phyloP scores from a whole-genome alignment of 2,329 filamentous ascomycete species.

The Pyrenochaeta sp. region DNA sequence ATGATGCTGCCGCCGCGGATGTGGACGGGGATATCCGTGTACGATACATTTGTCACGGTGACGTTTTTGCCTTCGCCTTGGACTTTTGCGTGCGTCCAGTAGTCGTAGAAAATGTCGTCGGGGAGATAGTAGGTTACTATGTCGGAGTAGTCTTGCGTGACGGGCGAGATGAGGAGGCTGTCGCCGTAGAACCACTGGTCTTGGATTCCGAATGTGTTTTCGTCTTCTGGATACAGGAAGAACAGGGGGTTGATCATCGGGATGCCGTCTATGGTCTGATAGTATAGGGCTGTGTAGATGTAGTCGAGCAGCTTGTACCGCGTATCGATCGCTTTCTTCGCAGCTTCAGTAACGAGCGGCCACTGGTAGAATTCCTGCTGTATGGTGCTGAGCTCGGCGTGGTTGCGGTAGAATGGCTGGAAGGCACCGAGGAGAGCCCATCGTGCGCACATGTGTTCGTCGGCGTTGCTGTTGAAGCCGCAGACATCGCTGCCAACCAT shows the following conservation, averaged over 20 bases:
- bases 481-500: constrained; percentile 72
- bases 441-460: constrained; percentile 74
- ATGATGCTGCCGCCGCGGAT: constrained; percentile 71
- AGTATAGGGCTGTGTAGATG: constrained; percentile 75
- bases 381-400: constrained; percentile 65
- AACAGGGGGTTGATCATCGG: constrained; percentile 76
- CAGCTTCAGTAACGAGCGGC: constrained; percentile 68
- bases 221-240: constrained; percentile 71
- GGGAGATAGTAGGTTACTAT: constrained; percentile 65
- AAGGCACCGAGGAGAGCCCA: constrained; percentile 79
- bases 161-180: constrained; percentile 64
- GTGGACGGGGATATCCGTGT: constrained; percentile 70
- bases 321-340: constrained; percentile 72
- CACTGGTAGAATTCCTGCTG: constrained; percentile 78
- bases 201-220: constrained; percentile 61
- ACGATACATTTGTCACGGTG: constrained; percentile 56
- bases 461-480: constrained; percentile 74
- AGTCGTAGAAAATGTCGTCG: constrained; percentile 68
- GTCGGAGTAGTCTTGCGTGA: constrained; percentile 61
- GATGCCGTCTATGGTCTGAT: constrained; percentile 67
- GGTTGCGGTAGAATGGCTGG: constrained; percentile 78
- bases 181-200: constrained; percentile 69
- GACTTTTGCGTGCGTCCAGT: constrained; percentile 60
- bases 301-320: constrained; percentile 83
- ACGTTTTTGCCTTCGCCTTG: constrained; percentile 56